phyloP scores from a whole-genome alignment of 176 grass and related monocot species.

The Thalia dealbata region DNA sequence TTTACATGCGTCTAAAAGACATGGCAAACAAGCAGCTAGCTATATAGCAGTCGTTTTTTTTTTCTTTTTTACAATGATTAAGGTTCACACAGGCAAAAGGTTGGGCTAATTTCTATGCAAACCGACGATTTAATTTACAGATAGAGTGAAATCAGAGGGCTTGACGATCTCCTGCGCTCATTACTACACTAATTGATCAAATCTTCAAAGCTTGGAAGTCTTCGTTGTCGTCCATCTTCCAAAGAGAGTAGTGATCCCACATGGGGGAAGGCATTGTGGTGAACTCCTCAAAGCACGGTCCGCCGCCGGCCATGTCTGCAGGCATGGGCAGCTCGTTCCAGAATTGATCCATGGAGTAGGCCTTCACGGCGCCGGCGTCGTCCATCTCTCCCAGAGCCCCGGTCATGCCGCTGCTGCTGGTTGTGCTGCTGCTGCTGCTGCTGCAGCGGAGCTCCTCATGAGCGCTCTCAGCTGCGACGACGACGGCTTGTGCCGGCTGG shows the following conservation, averaged over 20 bases:
- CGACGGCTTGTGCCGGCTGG: background rate
- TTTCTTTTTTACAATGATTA: no score
- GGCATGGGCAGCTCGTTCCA: constrained; percentile 62
- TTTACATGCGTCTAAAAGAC: no score
- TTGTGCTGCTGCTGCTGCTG: background rate
- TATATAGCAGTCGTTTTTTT: no score
- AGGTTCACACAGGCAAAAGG: background rate
- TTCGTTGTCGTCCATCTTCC: constrained; percentile 84
- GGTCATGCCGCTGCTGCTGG: background rate
- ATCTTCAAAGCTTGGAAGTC: constrained; percentile 15
- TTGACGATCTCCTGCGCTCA: background rate
- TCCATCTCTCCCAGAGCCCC: background rate
- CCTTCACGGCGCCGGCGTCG: background rate
- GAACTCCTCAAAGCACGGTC: constrained; percentile 29
- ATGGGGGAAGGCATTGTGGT: constrained; percentile 37
- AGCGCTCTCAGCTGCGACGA: background rate
- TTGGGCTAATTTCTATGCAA: background rate
- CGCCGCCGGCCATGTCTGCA: constrained; percentile 12
- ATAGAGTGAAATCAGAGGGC: background rate
- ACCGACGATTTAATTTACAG: background rate
- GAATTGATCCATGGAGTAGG: constrained; percentile 45
- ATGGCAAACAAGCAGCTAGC: no score
- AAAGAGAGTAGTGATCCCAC: constrained; percentile 70
- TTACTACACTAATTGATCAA: background rate
- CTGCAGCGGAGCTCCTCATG: background rate